Percentiles rank a stretch among this genome's conserved stretches.
These are phyloP conservation scores for Blastobotrys proliferans DNA, from an alignment of 1,139 yeast genomes.

Conservation along the genomic window DNA sequence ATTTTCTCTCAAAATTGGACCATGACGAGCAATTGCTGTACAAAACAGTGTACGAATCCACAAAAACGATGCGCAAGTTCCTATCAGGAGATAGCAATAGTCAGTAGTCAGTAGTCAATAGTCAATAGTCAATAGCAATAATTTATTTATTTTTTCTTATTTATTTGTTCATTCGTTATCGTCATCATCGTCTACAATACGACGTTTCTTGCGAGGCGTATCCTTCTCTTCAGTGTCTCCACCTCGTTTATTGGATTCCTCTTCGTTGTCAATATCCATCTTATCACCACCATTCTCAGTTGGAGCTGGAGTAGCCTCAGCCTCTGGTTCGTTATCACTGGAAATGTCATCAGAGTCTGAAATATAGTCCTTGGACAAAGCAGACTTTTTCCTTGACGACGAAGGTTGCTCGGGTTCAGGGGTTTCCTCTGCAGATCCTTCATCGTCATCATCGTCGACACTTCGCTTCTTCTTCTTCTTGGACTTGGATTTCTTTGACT, in stretches of 20 bases:
- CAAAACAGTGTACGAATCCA: slow-evolving; percentile 55
- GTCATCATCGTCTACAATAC: slow-evolving; percentile 30
- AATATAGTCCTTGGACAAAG: slow-evolving; percentile 8
- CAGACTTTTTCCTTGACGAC: slow-evolving; percentile 1
- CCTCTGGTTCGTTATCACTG: slow-evolving; percentile 21
- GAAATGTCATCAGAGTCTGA: slow-evolving; percentile 10
- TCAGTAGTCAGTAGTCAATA: too few relatives aligned
- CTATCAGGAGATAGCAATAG: slow-evolving; percentile 25
- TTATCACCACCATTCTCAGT: slow-evolving; percentile 13
- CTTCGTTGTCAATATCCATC: slow-evolving; percentile 11
- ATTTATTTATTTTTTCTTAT: not conserved
- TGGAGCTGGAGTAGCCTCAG: slow-evolving; percentile 9
- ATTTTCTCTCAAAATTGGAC: slow-evolving; percentile 63
- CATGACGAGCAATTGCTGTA: slow-evolving; percentile 49
- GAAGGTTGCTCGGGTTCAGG: not conserved
- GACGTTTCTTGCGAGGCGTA: slow-evolving; percentile 24
- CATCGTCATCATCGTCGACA: slow-evolving; percentile 9
- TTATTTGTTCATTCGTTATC: slow-evolving; percentile 22
- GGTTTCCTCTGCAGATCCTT: slow-evolving; percentile 17
- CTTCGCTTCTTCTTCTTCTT: slow-evolving; percentile 4
- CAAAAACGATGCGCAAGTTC: slow-evolving; percentile 66
- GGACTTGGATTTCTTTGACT: slow-evolving; percentile 12
- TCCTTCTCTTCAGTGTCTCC: slow-evolving; percentile 14
- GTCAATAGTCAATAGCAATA: slow-evolving; percentile 2
- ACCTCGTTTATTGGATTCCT: slow-evolving; percentile 13